Evolutionary conservation across 1,284 basidiomycete genomes (phyloP).

Genomic region (Tetrapyrgos nigripes): DNA sequence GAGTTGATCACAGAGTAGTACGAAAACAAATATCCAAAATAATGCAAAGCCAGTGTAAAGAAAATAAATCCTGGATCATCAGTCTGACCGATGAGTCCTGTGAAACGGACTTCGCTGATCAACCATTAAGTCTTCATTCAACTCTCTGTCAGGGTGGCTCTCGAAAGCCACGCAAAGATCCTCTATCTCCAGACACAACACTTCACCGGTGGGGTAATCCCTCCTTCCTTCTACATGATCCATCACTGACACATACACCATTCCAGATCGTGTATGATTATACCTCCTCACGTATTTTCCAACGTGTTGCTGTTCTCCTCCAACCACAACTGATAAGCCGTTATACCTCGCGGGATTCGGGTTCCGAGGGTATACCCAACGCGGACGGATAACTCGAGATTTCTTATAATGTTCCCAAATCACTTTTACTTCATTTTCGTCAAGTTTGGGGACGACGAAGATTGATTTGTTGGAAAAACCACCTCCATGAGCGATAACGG

Average conservation of each 20-base stretch:
- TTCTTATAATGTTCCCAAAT: not conserved
- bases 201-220: not conserved
- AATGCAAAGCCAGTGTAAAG: too few relatives aligned
- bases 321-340: not conserved
- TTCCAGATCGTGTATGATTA: not conserved
- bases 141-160: too few relatives aligned
- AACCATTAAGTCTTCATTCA: too few relatives aligned
- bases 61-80: too few relatives aligned
- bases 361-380: not conserved
- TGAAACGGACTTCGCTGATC: too few relatives aligned
- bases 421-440: not conserved
- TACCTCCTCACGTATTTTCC: not conserved
- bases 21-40: too few relatives aligned
- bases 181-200: not conserved
- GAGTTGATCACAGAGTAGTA: too few relatives aligned
- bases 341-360: not conserved
- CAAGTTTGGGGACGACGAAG: not conserved
- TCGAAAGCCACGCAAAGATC: not conserved
- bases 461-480: not conserved
- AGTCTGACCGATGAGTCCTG: too few relatives aligned
- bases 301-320: not conserved
- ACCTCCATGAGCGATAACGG: not conserved
- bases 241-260: not conserved
- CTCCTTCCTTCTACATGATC: not conserved
- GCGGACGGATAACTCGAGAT: not conserved